A percentile compares a stretch with the other conserved stretches of the same genome.
These are phyloP conservation scores for Carallia brachiata DNA, from an alignment of 345 rosid species.

Conservation along the genomic window DNA sequence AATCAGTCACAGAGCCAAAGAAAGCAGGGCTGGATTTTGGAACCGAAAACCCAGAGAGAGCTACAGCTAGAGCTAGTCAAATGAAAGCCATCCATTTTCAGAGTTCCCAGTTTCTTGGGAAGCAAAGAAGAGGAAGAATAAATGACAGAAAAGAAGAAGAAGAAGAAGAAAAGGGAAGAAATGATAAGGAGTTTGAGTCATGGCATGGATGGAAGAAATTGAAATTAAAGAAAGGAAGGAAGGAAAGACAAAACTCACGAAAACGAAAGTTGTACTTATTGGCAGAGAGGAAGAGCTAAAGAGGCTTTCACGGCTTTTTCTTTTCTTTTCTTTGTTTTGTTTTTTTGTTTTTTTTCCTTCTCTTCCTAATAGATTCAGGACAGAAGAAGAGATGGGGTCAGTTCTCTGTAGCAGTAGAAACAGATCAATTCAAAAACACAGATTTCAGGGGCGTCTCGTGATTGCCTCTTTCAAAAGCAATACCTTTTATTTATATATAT, in stretches of 20 bases:
- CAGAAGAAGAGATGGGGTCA: conserved; percentile 39
- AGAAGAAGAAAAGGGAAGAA: neutral
- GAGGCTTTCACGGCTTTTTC: neutral
- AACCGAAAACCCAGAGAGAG: neutral
- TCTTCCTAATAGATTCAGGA: conserved; percentile 13
- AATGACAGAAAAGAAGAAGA: conserved; percentile 19
- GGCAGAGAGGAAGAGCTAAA: neutral
- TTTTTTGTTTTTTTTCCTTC: too few relatives aligned
- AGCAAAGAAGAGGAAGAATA: neutral
- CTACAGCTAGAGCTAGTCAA: neutral
- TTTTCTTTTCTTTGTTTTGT: too few relatives aligned
- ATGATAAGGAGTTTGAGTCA: too few relatives aligned
- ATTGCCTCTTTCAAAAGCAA: conserved; percentile 58
- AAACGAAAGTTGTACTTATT: neutral
- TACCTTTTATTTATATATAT: neutral
- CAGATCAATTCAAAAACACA: conserved; percentile 59
- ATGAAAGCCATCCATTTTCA: conserved; percentile 13
- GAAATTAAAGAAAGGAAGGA: neutral
- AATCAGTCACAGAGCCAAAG: conserved; percentile 20
- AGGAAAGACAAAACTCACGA: neutral
- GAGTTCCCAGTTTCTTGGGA: too few relatives aligned
- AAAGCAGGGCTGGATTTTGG: conserved; percentile 5
- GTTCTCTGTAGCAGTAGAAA: conserved; percentile 23
- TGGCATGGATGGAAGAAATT: too few relatives aligned
- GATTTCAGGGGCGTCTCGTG: conserved; percentile 86